phyloP scores from a whole-genome alignment of 2,329 filamentous ascomycete species.

The Scedosporium dehoogii region DNA sequence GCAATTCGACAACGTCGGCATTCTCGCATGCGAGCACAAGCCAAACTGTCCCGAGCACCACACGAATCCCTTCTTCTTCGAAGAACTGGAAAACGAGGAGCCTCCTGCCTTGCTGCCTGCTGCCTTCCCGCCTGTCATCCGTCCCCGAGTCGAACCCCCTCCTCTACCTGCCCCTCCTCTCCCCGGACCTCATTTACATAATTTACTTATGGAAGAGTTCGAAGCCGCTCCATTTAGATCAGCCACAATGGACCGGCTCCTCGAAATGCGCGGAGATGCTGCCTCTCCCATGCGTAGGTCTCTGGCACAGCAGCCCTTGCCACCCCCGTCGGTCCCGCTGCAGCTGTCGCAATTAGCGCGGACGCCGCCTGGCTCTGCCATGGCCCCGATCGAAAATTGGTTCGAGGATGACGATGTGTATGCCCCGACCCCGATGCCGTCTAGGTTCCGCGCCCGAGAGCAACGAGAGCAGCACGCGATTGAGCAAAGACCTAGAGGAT shows the following conservation, averaged over 20 bases:
- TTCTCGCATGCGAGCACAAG: constrained; percentile 22
- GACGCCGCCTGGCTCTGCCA: neutral
- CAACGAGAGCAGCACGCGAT: neutral
- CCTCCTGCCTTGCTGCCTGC: neutral
- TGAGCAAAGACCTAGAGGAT: neutral
- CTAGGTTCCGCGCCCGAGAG: neutral
- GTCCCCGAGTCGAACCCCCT: neutral
- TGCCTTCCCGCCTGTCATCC: neutral
- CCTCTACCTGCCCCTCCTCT: neutral
- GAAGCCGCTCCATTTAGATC: too few relatives aligned
- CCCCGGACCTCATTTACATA: neutral
- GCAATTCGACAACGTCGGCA: constrained; percentile 15
- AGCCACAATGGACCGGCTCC: too few relatives aligned
- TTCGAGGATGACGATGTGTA: neutral
- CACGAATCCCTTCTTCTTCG: constrained; percentile 11
- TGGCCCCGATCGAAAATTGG: neutral
- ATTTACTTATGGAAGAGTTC: neutral
- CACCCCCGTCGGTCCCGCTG: neutral
- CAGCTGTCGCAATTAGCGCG: neutral
- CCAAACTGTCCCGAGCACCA: constrained; percentile 17
- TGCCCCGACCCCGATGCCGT: neutral
- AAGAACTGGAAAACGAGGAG: constrained; percentile 8
- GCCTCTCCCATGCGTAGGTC: too few relatives aligned
- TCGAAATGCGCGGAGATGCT: too few relatives aligned
- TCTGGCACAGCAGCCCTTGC: neutral